Base-by-base conservation (phyloP, 2,329 filamentous ascomycete species). In the Lasiodiplodia hormozganensis region DNA sequence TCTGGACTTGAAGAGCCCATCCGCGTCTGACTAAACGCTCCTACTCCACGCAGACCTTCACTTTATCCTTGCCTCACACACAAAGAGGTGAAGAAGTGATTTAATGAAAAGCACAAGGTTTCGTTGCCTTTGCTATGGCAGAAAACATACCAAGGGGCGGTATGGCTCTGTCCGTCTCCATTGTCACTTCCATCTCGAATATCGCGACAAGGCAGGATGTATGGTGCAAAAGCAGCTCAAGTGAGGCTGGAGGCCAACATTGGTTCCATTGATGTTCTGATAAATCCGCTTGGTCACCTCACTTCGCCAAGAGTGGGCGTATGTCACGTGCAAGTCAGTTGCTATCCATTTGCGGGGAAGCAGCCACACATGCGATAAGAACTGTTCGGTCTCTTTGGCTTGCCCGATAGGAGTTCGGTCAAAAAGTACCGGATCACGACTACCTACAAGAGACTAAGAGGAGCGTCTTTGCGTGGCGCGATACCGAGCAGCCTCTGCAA, bases 241-340 rank as follows among this genome's bases (percentile, higher is more conserved):
- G 31, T n/a, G 21, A 21, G 18, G n/a, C 8, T 18, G 8, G n/a
- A 52, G 6, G n/a, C 47, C n/a, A 38, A 25, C 2, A 18, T 34
- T 40, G 21, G n/a, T 7, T n/a, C 18, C 12, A 49, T 1, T 18
- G 11, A 14, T 38, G 60, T 21, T 36, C 28, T 64, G 60, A 53
- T 64, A 64, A 47, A 47, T 52, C 28, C 60, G 28, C 23, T 52
- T n/a, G 31, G 12, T 18, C n/a, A 36, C 60, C 7, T 8, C 47
- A 18, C 34, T 28, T 18, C 31, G 60, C 60, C 60, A 64, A 64
- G 60, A 64, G 60, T 64, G 60, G 60, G 60, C 38, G 60, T 16
- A 28, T 52, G 51, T 64, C 60, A 64, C 60, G 60, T 64, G 60
- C 3, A 21, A 10, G 18, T 47, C 43, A 18, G n/a, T n/a, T 49